Base-by-base conservation (phyloP, 2,329 filamentous ascomycete species). In the Tolypocladium paradoxum region DNA sequence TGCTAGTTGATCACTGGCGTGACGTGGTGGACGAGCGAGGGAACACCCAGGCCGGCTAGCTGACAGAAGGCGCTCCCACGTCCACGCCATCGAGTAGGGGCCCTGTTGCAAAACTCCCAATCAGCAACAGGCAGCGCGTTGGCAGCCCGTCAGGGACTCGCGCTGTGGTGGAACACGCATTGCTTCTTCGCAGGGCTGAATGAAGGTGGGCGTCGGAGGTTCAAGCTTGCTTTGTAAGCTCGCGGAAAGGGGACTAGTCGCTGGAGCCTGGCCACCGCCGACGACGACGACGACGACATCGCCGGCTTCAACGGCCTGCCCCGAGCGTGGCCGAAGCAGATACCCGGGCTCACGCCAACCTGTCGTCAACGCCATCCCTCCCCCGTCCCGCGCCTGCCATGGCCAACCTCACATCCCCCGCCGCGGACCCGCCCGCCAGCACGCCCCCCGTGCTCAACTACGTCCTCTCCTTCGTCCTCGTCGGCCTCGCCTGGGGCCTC, bases 401-500 rank as follows among this genome's bases (percentile, higher is more conserved):
- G 49, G 36, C 37, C 37, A 36, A 12, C 48, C 6, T 24, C 48
- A 27, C 34, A 6, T 38, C 48, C 12, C 20, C 34, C 40, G 4
- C 50, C 20, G 16, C 14, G 16, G 36, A 18, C 24, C 47, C 14
- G 38, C 6, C 22, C 12, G 11, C 16, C 40, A 7, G 24, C 40
- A 45, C n/a, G 14, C 43, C 43, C 27, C 27, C 43, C 43, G 43
- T 20, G 16, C 77, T 95, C 73, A 91, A 90, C 73, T 96, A 93
- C 76, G 77, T 93, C 57, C 76, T 92, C 55, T 89, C 88, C 61
- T 96, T 96, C 76, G 78, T 96, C 52, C 82, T 96, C 55, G 91
- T 97, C 60, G 90, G 91, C 51, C 75, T 93, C 27, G 91, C 90
- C 60, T 97, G 92, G 92, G 92, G 91, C 50, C 83, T 95, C 61